phyloP scores from a whole-genome alignment of 2,329 filamentous ascomycete species.

The Pseudomassariella vexata region DNA sequence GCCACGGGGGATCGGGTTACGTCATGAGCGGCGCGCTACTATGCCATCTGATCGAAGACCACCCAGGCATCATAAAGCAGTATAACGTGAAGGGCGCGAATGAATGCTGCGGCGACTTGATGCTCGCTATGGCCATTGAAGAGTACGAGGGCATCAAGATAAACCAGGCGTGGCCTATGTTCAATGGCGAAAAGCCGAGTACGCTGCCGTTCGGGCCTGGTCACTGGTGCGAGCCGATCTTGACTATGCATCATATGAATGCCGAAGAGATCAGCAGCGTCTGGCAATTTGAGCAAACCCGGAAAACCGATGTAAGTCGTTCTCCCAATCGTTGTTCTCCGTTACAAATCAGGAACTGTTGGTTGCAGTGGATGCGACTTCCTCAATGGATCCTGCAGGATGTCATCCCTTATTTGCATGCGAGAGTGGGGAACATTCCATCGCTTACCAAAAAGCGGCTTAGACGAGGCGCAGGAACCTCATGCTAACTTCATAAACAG shows the following conservation, averaged over 20 bases:
- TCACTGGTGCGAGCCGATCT: constrained; percentile 52
- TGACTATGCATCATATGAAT: constrained; percentile 52
- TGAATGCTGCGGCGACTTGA: constrained; percentile 47
- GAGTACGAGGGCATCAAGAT: constrained; percentile 38
- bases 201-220: constrained; percentile 40
- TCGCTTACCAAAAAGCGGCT: too few relatives aligned
- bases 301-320: constrained; percentile 33
- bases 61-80: constrained; percentile 35
- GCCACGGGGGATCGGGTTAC: constrained; percentile 54
- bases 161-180: constrained; percentile 42
- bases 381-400: too few relatives aligned
- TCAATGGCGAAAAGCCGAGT: constrained; percentile 50
- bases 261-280: constrained; percentile 44
- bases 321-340: neutral
- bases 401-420: neutral
- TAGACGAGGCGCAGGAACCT: too few relatives aligned
- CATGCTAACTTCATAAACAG: constrained; percentile 25
- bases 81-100: constrained; percentile 39
- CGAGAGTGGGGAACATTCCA: neutral
- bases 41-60: constrained; percentile 36
- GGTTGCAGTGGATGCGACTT: too few relatives aligned
- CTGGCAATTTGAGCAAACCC: constrained; percentile 48
- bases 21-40: constrained; percentile 47
- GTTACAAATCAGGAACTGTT: neutral
- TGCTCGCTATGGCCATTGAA: constrained; percentile 41